Evolutionary conservation across 352 stramenopile species (phyloP).

Genomic region (Globisporangium middletonii): DNA sequence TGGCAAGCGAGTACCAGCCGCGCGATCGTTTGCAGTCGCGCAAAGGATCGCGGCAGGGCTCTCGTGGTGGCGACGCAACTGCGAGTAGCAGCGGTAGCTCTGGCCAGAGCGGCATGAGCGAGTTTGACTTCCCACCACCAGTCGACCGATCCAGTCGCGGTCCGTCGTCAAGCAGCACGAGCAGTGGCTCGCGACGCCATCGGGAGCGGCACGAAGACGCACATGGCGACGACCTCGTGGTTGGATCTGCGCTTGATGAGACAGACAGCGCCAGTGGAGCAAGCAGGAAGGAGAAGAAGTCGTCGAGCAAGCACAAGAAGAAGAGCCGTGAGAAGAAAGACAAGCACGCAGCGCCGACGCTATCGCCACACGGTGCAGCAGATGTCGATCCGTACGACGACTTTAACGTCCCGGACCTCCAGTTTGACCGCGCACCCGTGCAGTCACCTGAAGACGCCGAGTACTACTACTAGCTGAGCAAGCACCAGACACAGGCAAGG

Average conservation of each 20-base stretch:
- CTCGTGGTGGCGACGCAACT: slow-evolving; percentile 20
- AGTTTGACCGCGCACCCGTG: neutral
- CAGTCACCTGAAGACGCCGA: slow-evolving; percentile 11
- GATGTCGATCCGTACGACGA: slow-evolving; percentile 5
- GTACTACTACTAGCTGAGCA: slow-evolving; percentile 9
- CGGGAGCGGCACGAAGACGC: slow-evolving; percentile 24
- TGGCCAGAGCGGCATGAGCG: slow-evolving; percentile 27
- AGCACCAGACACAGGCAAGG: no score
- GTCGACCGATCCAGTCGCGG: neutral
- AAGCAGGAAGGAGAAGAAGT: slow-evolving; percentile 28
- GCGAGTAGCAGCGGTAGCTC: slow-evolving; percentile 14
- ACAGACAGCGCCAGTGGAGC: slow-evolving; percentile 3
- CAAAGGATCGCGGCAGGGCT: slow-evolving; percentile 59
- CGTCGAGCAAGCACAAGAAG: slow-evolving; percentile 39
- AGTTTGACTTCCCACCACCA: slow-evolving; percentile 33
- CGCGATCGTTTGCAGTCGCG: slow-evolving; percentile 71
- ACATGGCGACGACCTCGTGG: neutral
- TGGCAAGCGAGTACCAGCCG: slow-evolving; percentile 51
- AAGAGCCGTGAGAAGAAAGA: slow-evolving; percentile 36
- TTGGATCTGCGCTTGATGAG: neutral
- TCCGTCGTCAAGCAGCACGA: neutral
- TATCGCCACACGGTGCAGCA: neutral
- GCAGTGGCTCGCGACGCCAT: slow-evolving; percentile 24
- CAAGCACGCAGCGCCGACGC: slow-evolving; percentile 15
- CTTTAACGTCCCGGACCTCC: slow-evolving; percentile 3